Evolutionary conservation across 2,329 filamentous ascomycete genomes (phyloP), one percentile per base, ranked within the genome.

Genomic region (Rasamsonia emersonii): DNA sequence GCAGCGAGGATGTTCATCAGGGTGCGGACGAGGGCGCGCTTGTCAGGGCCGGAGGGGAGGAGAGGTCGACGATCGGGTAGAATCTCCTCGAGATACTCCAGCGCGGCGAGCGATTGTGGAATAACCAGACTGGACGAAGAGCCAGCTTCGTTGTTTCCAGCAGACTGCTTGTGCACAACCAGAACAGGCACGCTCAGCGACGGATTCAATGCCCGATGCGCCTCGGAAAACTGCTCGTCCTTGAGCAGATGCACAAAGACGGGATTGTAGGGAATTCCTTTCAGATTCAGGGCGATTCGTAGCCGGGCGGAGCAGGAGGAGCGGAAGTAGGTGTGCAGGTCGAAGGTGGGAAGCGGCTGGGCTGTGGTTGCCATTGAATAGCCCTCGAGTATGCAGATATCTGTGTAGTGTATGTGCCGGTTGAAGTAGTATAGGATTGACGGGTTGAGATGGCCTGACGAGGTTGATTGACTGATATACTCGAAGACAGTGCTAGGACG

Each of bases 301-400:
- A 80, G 58, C 9, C 76, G 70, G 1, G 69, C 73, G 1, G 73
- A 71, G 56, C 74, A 79, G 10, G 73, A 77, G 28, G 75, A 79
- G 40, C 72, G 65, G 54, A 71, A 77, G 57, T 77, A 79, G 38
- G 65, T 70, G 58, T 79, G 17, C 14, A 36, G 29, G 11, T 36
- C 23, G 27, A 31, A 37, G 15, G 21, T 32, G 5, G 32, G 30
- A 13, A 26, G 17, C 8, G 35, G 32, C 15, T 27, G 32, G 32
- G 9, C 10, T 32, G 32, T 38, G 15, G 18, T 18, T 23, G 25
- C 9, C 9, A 5, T 9, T 11, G 26, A 8, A 23, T 23, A 23
- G 7, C 10, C 15, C 11, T 25, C 44, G 44, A 31, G 25, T 24
- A 31, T 30, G 5, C 9, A 11, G 18, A 20, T 15, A 17, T 9